A percentile compares a stretch with the other conserved stretches of the same genome.
Conservation (phyloP, 345 rosid species). For the Citrus unshiu region DNA sequence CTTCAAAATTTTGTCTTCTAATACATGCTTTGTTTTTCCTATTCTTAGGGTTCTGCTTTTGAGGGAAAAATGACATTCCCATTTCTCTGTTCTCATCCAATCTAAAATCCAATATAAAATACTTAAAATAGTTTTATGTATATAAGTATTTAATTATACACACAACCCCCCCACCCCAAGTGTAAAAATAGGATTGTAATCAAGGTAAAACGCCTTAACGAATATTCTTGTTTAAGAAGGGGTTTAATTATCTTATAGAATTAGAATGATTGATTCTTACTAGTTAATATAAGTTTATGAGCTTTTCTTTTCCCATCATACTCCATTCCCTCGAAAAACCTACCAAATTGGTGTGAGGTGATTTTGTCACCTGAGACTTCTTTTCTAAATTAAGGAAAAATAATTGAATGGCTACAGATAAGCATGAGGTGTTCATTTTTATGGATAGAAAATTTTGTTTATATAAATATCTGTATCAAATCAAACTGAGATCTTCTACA, state of each 20-base stretch:
- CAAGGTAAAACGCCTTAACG: background rate
- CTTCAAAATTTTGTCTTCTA: background rate
- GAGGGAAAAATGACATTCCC: background rate
- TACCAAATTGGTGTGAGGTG: background rate
- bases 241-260: background rate
- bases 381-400: slow-evolving; percentile 11
- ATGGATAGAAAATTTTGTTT: background rate
- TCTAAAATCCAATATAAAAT: no score
- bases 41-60: slow-evolving; percentile 1
- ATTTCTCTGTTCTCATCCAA: background rate
- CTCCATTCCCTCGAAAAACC: background rate
- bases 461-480: background rate
- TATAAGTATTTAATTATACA: no score
- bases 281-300: no score
- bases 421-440: slow-evolving; percentile 19
- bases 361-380: background rate
- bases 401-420: slow-evolving; percentile 27
- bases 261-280: background rate
- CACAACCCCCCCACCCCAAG: no score
- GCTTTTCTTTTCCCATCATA: background rate
- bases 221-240: background rate
- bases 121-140: no score
- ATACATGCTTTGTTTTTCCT: background rate
- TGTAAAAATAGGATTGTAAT: background rate
- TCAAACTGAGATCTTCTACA: slow-evolving; percentile 3